phyloP scores from a whole-genome alignment of 352 stramenopile genomes.

The Pythium insidiosum region DNA sequence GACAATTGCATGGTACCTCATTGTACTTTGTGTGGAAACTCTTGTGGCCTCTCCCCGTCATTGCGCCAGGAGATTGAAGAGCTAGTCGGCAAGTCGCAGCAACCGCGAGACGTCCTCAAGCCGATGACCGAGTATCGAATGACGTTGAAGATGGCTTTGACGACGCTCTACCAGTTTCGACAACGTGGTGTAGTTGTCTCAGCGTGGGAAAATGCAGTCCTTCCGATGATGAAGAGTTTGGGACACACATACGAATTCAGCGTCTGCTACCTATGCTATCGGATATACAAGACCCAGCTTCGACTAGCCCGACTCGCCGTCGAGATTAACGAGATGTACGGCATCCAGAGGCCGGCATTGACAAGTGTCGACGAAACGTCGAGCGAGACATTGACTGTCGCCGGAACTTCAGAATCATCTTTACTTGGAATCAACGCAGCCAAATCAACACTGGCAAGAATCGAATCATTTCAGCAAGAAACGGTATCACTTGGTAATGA shows the following conservation, averaged over 20 bases:
- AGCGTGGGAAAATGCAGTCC: slow-evolving; percentile 50
- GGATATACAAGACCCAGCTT: slow-evolving; percentile 66
- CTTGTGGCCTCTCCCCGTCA: slow-evolving; percentile 35
- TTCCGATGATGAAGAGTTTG: slow-evolving; percentile 24
- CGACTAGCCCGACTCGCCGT: slow-evolving; percentile 30
- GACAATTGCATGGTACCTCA: slow-evolving; percentile 13
- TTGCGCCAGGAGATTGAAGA: slow-evolving; percentile 30
- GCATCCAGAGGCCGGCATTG: background rate
- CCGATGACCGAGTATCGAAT: slow-evolving; percentile 50
- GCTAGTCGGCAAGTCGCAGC: slow-evolving; percentile 14
- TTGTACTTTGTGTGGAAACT: slow-evolving; percentile 53
- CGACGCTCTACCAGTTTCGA: slow-evolving; percentile 58
- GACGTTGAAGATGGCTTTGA: slow-evolving; percentile 70
- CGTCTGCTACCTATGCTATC: slow-evolving; percentile 69
- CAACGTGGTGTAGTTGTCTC: slow-evolving; percentile 46
- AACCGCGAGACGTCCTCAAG: slow-evolving; percentile 21
- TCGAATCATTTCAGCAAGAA: background rate
- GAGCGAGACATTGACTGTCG: too few species aligned
- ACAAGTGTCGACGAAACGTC: too few species aligned
- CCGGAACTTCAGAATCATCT: too few species aligned
- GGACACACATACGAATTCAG: slow-evolving; percentile 40
- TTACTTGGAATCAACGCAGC: background rate
- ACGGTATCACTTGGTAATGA: background rate
- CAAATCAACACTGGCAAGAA: background rate
- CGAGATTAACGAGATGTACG: slow-evolving; percentile 29